These are phyloP conservation scores for Geotrichum australiense DNA, from an alignment of 1,139 yeast species.

Conservation along the genomic window DNA sequence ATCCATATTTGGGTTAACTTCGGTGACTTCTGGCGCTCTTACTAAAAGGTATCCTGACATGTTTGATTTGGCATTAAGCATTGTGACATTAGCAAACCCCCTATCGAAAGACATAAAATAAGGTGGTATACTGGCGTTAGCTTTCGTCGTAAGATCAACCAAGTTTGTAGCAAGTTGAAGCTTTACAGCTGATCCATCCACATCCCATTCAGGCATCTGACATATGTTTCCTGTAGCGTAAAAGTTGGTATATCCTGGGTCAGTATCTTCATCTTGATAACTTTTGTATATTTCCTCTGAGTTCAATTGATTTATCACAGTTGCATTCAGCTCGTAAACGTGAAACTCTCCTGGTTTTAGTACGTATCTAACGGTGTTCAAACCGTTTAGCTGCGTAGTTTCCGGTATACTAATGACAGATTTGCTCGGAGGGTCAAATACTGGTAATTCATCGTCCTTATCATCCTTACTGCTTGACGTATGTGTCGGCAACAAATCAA, in stretches of 20 bases:
- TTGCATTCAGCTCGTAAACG: constrained; percentile 22
- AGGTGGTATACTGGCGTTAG: neutral
- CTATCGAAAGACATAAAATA: constrained; percentile 8
- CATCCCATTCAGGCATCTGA: constrained; percentile 20
- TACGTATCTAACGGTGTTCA: constrained; percentile 24
- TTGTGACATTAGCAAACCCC: constrained; percentile 28
- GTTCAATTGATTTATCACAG: constrained; percentile 18
- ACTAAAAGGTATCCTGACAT: constrained; percentile 20
- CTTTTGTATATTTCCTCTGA: no score
- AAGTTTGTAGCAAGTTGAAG: constrained; percentile 12
- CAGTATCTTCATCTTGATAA: constrained; percentile 22
- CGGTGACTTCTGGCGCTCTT: constrained; percentile 20
- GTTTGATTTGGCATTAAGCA: constrained; percentile 10
- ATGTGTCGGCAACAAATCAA: no score
- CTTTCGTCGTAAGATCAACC: neutral
- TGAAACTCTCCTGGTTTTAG: constrained; percentile 28
- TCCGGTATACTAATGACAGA: constrained; percentile 4
- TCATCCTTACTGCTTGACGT: no score
- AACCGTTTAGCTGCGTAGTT: constrained; percentile 22
- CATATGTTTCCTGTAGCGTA: constrained; percentile 16
- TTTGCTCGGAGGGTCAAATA: constrained; percentile 11
- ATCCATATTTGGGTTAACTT: neutral
- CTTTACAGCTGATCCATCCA: constrained; percentile 14
- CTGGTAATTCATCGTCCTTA: no score
- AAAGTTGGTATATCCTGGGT: constrained; percentile 5